These are phyloP conservation scores for Quercus alba DNA, from an alignment of 306 rosid genomes.

Conservation along the genomic window DNA sequence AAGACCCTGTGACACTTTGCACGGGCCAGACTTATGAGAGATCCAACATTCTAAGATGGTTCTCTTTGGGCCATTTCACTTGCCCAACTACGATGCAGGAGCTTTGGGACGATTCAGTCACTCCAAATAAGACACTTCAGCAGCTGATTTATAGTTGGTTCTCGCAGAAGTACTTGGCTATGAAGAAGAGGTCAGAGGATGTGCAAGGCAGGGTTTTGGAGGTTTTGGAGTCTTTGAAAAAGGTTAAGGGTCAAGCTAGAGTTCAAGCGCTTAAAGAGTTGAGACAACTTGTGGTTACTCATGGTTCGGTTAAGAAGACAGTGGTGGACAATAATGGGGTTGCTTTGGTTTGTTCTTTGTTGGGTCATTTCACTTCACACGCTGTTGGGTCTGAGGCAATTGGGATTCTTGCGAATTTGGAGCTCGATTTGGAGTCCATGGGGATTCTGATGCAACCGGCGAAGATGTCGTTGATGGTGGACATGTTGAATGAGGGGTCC, in stretches of 20 bases:
- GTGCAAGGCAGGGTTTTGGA: slow-evolving; percentile 60
- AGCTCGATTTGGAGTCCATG: slow-evolving; percentile 41
- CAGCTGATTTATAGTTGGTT: slow-evolving; percentile 67
- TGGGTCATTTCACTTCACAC: slow-evolving; percentile 81
- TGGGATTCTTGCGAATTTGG: slow-evolving; percentile 66
- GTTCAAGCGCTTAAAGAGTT: slow-evolving; percentile 63
- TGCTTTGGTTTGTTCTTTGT: slow-evolving; percentile 40
- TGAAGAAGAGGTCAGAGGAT: slow-evolving; percentile 67
- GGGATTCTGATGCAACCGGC: slow-evolving; percentile 53
- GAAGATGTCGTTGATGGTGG: slow-evolving; percentile 66
- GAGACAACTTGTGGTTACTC: slow-evolving; percentile 36
- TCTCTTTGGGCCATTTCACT: slow-evolving; percentile 65
- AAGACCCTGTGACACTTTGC: slow-evolving; percentile 81
- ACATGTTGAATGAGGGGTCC: slow-evolving; percentile 78
- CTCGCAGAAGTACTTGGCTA: slow-evolving; percentile 45
- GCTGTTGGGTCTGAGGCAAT: slow-evolving; percentile 76
- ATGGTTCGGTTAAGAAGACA: slow-evolving; percentile 37
- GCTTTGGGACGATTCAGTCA: slow-evolving; percentile 74
- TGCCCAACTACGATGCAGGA: slow-evolving; percentile 91
- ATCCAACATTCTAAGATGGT: slow-evolving; percentile 72
- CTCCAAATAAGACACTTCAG: slow-evolving; percentile 59
- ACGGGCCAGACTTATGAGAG: slow-evolving; percentile 90
- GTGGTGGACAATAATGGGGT: slow-evolving; percentile 47
- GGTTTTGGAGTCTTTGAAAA: slow-evolving; percentile 50
- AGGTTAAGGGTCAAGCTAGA: slow-evolving; percentile 73